Base-by-base conservation (phyloP, 1,284 basidiomycete species). In the Pseudozyma flocculosa region DNA sequence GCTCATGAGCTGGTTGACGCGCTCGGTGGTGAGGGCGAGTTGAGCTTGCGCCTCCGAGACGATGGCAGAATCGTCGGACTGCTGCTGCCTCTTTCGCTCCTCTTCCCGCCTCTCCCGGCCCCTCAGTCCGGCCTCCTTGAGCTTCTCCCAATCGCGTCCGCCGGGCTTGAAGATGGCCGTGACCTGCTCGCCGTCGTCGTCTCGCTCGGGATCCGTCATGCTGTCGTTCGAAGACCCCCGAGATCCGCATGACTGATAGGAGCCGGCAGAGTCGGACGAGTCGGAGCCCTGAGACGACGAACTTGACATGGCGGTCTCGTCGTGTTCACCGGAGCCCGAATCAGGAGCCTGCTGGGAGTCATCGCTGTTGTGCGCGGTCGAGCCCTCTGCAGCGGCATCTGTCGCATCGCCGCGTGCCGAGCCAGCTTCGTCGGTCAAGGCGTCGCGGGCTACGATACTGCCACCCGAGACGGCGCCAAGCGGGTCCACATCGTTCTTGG, bases 81-180 rank as follows among this genome's bases (percentile, higher is more conserved):
- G 53, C 18, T 42, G 43, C 34, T 46, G 40, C 3, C 26, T 34
- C 39, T 47, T 49, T 24, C 57, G 41, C 23, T 23, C 48, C 29
- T 64, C 56, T 13, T 70, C 69, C 17, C 69, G 62, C 42, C 57
- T 62, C 38, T 70, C 66, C 38, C 71, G 61, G 32, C 52, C 54
- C 41, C 48, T 38, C 22, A 59, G 43, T n/a, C 70, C 64, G 4
- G 60, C 70, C 37, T 71, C 63, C 43, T 65, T 70, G 42, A 72
- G 62, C 49, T 68, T 64, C 24, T 61, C 56, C 71, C 71, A 73
- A 43, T 73, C 70, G 23, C 55, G 52, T 19, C 57, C 57, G 22
- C 61, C 63, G 0, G 70, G 70, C 44, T 70, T 55, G 50, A 57
- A 73, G 45, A 70, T 63, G 18, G 70, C 70, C 0, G 70, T 73